Evolutionary conservation across 371 early-diverging fungal species (phyloP).

Genomic region (Mortierella sp.): DNA sequence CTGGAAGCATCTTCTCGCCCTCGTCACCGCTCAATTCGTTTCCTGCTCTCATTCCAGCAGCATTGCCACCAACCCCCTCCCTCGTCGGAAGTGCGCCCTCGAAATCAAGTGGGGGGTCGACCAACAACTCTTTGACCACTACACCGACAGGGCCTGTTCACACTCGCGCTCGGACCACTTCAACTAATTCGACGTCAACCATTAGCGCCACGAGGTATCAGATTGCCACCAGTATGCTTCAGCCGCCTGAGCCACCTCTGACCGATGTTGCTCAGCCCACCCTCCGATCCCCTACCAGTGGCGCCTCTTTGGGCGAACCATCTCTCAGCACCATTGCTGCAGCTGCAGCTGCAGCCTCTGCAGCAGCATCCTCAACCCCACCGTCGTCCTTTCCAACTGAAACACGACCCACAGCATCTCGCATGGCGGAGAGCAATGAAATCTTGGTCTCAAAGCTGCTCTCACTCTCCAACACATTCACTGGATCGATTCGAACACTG

Average conservation of each 20-base stretch:
- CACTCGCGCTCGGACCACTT: slow-evolving; percentile 55
- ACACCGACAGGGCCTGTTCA: slow-evolving; percentile 20
- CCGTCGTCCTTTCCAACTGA: background rate
- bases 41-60: background rate
- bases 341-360: background rate
- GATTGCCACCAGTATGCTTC: slow-evolving; percentile 54
- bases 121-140: slow-evolving; percentile 13
- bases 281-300: slow-evolving; percentile 23
- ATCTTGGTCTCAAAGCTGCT: slow-evolving; percentile 40
- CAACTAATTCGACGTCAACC: slow-evolving; percentile 44
- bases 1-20: slow-evolving; percentile 8
- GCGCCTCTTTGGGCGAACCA: slow-evolving; percentile 35
- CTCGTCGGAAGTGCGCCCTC: slow-evolving; percentile 4
- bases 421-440: slow-evolving; percentile 28
- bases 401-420: background rate
- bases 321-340: slow-evolving; percentile 36
- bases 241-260: slow-evolving; percentile 40
- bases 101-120: slow-evolving; percentile 23
- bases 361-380: background rate
- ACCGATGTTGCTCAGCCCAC: slow-evolving; percentile 37
- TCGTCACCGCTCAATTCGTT: slow-evolving; percentile 14
- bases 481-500: slow-evolving; percentile 38
- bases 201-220: slow-evolving; percentile 52
- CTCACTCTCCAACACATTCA: slow-evolving; percentile 33
- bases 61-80: background rate